Conservation (phyloP, 1,284 basidiomycete genomes). For the Ceratobasidium sp. region DNA sequence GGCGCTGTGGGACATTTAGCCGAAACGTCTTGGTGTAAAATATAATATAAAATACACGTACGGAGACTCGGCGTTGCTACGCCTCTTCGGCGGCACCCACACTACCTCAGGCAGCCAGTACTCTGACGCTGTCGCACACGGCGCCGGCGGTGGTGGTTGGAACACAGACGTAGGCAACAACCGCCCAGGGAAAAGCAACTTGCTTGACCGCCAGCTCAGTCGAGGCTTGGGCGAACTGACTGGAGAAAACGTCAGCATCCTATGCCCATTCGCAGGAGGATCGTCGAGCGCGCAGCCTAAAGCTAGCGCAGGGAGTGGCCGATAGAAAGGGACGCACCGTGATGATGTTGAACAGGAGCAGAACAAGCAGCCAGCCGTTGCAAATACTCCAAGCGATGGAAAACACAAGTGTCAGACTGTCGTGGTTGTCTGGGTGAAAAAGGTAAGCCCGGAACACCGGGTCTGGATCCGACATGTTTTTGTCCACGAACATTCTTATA, state of each 20-base stretch:
- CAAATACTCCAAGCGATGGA: not conserved
- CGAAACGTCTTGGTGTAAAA: not conserved
- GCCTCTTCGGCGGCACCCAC: constrained; percentile 4
- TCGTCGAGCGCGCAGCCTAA: not conserved
- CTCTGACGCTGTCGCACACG: not conserved
- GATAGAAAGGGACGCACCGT: constrained; percentile 9
- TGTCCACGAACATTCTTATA: no score
- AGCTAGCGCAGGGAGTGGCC: not conserved
- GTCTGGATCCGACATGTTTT: not conserved
- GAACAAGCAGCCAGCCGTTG: constrained; percentile 15
- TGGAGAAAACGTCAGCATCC: not conserved
- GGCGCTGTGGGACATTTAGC: not conserved
- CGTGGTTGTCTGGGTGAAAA: constrained; percentile 10
- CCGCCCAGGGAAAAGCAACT: constrained; percentile 4
- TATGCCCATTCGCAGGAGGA: not conserved
- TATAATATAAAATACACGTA: not conserved
- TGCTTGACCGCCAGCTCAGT: constrained; percentile 9
- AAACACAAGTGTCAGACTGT: not conserved
- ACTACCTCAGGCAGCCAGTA: constrained; percentile 3
- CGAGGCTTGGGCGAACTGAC: not conserved
- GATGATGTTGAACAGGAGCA: constrained; percentile 12
- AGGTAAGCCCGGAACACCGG: not conserved
- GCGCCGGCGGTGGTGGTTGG: constrained; percentile 2
- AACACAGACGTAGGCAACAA: not conserved
- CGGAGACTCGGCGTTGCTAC: constrained; percentile 4